phyloP scores from a whole-genome alignment of 106 monocot species.

The Amphibolis antarctica region DNA sequence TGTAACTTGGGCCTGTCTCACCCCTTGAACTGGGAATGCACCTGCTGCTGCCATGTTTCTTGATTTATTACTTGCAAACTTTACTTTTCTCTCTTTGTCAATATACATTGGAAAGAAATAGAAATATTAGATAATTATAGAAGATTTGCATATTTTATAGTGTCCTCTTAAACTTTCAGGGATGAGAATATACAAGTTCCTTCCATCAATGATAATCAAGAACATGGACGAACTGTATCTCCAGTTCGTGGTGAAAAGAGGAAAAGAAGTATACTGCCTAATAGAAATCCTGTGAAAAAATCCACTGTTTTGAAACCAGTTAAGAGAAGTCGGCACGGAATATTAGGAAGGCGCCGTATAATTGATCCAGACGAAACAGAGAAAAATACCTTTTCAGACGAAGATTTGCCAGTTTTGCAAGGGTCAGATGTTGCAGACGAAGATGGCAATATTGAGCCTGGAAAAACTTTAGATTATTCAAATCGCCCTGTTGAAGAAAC shows the following conservation, averaged over 20 bases:
- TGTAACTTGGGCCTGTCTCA: too few relatives aligned
- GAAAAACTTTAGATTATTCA: not conserved
- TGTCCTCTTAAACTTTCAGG: slow-evolving; percentile 3
- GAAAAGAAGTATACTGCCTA: slow-evolving; percentile 45
- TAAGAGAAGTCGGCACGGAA: slow-evolving; percentile 37
- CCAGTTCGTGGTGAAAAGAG: slow-evolving; percentile 17
- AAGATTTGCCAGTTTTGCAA: not conserved
- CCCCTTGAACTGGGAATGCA: too few relatives aligned
- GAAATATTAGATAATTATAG: not conserved
- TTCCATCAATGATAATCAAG: not conserved
- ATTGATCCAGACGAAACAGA: slow-evolving; percentile 35
- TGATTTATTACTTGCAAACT: too few relatives aligned
- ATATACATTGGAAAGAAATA: not conserved
- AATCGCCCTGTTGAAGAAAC: not conserved
- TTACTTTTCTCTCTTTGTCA: not conserved
- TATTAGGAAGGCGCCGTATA: slow-evolving; percentile 35
- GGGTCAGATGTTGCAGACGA: not conserved
- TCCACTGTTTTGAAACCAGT: slow-evolving; percentile 19
- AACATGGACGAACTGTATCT: slow-evolving; percentile 7
- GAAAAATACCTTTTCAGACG: slow-evolving; percentile 12
- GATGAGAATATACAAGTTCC: slow-evolving; percentile 15
- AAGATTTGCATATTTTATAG: not conserved
- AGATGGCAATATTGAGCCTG: not conserved
- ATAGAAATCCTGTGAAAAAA: slow-evolving; percentile 16
- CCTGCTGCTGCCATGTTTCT: too few relatives aligned